Conservation (phyloP, 306 rosid species). For the Ceratonia siliqua region DNA sequence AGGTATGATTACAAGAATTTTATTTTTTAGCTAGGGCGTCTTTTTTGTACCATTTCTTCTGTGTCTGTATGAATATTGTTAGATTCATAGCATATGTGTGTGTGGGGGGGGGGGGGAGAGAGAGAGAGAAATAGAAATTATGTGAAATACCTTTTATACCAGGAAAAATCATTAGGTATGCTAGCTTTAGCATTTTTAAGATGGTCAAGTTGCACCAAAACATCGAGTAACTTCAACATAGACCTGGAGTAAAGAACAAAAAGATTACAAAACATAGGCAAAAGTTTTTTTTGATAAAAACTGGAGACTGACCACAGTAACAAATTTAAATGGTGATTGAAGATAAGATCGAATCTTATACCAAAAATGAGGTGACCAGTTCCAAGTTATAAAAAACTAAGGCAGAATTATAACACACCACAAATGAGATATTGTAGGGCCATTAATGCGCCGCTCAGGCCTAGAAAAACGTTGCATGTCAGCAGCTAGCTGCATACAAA, state of each 20-base stretch:
- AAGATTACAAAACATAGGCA: conserved; percentile 10
- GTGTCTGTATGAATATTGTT: background rate
- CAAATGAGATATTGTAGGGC: conserved; percentile 92
- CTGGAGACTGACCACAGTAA: background rate
- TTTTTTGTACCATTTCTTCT: background rate
- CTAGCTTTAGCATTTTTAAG: conserved; percentile 98
- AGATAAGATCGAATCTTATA: conserved; percentile 6
- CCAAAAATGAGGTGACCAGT: conserved; percentile 16
- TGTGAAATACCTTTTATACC: conserved; percentile 88
- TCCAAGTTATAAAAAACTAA: background rate
- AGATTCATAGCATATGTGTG: background rate
- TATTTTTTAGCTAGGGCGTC: too few species aligned
- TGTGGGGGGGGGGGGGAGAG: background rate
- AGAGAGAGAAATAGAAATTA: conserved; percentile 3
- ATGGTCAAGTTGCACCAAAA: conserved; percentile 97
- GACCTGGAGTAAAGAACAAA: conserved; percentile 64
- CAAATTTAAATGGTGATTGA: background rate
- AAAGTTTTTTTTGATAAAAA: background rate
- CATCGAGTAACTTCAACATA: conserved; percentile 94
- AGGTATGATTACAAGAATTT: background rate
- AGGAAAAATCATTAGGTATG: conserved; percentile 98
- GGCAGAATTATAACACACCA: conserved; percentile 58
- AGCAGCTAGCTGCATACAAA: conserved; percentile 78
- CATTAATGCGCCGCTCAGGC: conserved; percentile 97
- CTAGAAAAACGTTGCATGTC: conserved; percentile 99